Base-by-base conservation (phyloP, 176 grass and related monocot genomes). In the Carex kokanica region DNA sequence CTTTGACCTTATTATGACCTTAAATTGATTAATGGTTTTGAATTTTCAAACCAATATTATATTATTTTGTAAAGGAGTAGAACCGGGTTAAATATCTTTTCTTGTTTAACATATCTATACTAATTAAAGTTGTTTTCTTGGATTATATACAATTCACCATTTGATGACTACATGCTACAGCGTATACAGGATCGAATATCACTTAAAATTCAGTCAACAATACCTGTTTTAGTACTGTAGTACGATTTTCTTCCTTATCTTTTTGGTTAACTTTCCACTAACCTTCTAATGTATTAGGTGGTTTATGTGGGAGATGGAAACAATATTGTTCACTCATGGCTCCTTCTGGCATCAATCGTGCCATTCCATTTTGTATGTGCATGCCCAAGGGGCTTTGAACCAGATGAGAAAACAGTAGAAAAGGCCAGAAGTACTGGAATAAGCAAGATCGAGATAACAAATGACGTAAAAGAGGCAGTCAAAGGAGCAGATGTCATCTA, bases 281-380 rank as follows among this genome's bases (percentile, higher is more conserved):
- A 31, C 43, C 12, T 53, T 53, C 5, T 75, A 14, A 54, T 29
- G 10, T 62, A 24, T 6, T 64, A 99, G 96, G 88, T 99, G 86
- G 96, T 99, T 68, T 99, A 99, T 86, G 86, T 93, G 79, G 96
- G 96, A 85, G 96, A 99, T 43, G 96, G 96, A 6, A 99, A 99
- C 83, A 99, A 99, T 56, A 95, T 95, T 81, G 96, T 99, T 62
- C 89, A 99, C 65, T 99, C 96, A 25, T 99, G 96, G 96, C 96
- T 99, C 86, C 89, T 95, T 60, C 77, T 99, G 79, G 96, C 93
- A 62, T 88, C 92, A 81, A 68, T 95, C 29, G 32, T 95, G 60
- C 93, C 96, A 78, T 90, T 99, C 27, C 93, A 99, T 64, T 99
- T 95, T 74, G 93, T 99, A 65, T 99, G 96, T 66, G 93, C 91